Base-by-base conservation (phyloP, 768 basidiomycete species). In the Tulasnella calospora region DNA sequence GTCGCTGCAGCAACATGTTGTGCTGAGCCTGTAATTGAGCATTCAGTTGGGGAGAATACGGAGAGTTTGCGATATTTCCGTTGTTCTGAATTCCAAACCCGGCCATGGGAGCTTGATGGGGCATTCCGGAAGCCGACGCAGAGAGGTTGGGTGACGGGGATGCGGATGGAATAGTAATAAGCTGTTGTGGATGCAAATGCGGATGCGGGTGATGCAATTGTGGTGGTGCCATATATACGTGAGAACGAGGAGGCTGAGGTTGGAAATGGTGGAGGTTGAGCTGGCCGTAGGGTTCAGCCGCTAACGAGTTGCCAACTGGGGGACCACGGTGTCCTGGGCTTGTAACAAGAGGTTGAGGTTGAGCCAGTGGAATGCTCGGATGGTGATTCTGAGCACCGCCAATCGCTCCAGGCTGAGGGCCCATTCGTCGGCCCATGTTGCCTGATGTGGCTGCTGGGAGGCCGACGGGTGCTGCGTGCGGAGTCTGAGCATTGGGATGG, bases 121-220 rank as follows among this genome's bases (percentile, higher is more conserved):
- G 61, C 30, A 67, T 67, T 67, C 61, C 61, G 61, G 61, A 67
- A 30, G 61, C 61, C 71, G 71, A 72, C 71, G 71, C 12, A 27
- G 71, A 72, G 36, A 72, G 36, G 71, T 46, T 72, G 71, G 71
- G 75, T 30, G 75, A 57, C 19, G 75, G 75, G 19, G 75, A 76
- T 76, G 75, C 75, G 19, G 75, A 76, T 76, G 75, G 75, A 30
- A 76, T 76, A 55, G 35, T 51, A 69, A 76, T 76, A 23, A 55
- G 47, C 23, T 76, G 75, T 35, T 76, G 75, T 40, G 75, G 75
- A 76, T 76, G 75, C 75, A 76, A 61, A 38, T 55, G 61, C 13
- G 75, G 75, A 76, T 76, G 75, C 21, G 75, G 75, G 55, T 76
- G 75, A 61, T 76, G 75, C 75, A 76, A 61, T 40, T 76, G 61